Evolutionary conservation across 2,329 filamentous ascomycete genomes (phyloP).

Genomic region (Colletotrichum australisinense): DNA sequence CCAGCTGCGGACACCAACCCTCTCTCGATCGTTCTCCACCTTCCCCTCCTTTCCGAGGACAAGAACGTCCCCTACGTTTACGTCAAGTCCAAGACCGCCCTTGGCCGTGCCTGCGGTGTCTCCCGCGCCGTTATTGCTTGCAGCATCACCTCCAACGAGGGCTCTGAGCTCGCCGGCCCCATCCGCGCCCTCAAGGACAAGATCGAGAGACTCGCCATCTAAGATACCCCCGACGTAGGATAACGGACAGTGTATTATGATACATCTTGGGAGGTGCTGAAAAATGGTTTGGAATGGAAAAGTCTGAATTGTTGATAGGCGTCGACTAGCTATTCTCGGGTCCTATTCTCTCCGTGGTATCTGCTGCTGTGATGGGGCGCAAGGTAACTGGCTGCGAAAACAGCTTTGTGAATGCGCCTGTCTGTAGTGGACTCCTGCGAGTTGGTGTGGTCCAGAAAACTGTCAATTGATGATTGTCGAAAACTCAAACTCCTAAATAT

Average conservation of each 20-base stretch:
- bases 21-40: constrained; percentile 87
- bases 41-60: constrained; percentile 89
- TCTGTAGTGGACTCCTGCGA: not conserved
- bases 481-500: not conserved
- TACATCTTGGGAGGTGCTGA: constrained; percentile 1
- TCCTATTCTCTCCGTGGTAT: not conserved
- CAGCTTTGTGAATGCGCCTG: not conserved
- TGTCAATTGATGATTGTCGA: constrained; percentile 14
- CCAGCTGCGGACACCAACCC: constrained; percentile 85
- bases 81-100: constrained; percentile 77
- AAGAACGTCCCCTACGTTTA: constrained; percentile 77
- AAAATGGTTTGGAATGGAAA: constrained; percentile 19
- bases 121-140: constrained; percentile 87
- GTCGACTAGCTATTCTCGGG: constrained; percentile 19
- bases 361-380: not conserved
- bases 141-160: constrained; percentile 92
- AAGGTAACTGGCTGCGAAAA: not conserved
- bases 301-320: constrained; percentile 27
- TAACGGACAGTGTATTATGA: constrained; percentile 11
- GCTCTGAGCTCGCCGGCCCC: constrained; percentile 86
- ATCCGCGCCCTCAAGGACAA: constrained; percentile 93
- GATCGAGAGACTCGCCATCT: constrained; percentile 96
- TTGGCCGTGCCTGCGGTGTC: constrained; percentile 92
- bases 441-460: not conserved
- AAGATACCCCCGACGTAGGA: constrained; percentile 48